These are phyloP conservation scores for Litchi chinensis DNA, from an alignment of 345 rosid genomes.

Conservation along the genomic window DNA sequence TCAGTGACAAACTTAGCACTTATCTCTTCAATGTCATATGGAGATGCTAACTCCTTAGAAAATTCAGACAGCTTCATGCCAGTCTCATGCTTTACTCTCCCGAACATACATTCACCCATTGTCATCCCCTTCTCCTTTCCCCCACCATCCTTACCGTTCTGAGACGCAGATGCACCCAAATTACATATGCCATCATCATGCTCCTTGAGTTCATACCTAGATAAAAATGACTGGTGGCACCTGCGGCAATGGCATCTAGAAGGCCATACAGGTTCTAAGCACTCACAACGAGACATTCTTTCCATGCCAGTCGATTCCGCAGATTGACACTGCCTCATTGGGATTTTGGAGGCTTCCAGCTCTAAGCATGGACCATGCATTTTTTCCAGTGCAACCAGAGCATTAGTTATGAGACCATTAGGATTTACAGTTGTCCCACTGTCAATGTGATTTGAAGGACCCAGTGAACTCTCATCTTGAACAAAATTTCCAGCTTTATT, in stretches of 20 bases:
- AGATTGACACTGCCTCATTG: conserved; percentile 1
- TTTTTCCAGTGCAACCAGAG: conserved; percentile 29
- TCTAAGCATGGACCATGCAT: conserved; percentile 32
- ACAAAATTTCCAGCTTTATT: neutral
- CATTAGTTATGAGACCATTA: conserved; percentile 24
- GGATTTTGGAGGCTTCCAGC: neutral
- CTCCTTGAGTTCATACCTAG: conserved; percentile 24
- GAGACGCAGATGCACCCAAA: conserved; percentile 18
- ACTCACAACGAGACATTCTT: conserved; percentile 32
- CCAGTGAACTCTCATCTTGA: conserved; percentile 9
- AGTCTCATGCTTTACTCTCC: conserved; percentile 17
- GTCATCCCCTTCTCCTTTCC: conserved; percentile 9
- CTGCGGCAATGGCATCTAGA: conserved; percentile 33
- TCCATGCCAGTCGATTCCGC: conserved; percentile 7
- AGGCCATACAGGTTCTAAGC: conserved; percentile 41
- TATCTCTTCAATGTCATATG: conserved; percentile 36
- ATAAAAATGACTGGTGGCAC: conserved; percentile 37
- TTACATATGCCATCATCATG: conserved; percentile 34
- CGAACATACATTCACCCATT: conserved; percentile 13
- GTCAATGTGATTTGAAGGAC: neutral
- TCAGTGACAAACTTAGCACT: conserved; percentile 32
- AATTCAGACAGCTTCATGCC: conserved; percentile 14
- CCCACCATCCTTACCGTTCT: conserved; percentile 5
- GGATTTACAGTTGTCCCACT: conserved; percentile 3
- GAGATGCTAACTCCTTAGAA: conserved; percentile 22